Base-by-base conservation (phyloP, 2,329 filamentous ascomycete genomes). In the Colletotrichum eleusines region DNA sequence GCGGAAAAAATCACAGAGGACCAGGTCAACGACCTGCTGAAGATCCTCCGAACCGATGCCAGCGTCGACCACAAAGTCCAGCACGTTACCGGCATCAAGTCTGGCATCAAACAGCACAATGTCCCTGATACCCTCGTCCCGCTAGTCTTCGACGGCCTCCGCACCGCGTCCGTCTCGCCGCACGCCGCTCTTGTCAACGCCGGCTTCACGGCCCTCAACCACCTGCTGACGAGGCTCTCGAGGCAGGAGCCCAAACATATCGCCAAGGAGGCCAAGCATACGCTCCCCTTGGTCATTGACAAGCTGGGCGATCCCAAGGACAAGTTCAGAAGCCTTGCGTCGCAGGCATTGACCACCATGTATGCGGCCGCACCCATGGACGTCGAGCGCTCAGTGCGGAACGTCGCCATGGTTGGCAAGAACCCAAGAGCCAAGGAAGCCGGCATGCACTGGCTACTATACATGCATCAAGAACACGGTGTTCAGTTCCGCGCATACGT, bases 301-400 rank as follows among this genome's bases (percentile, higher is more conserved):
- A 93, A 94, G 80, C 87, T 98, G 70, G 94, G 94, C 70, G 95
- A 98, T 79, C 89, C 89, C 74, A 95, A 95, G 80, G 95, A 98
- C 78, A 95, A 94, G 80, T 89, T 94, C 75, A 90, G 95, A 76
- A 83, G 86, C 40, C 86, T 95, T 69, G 93, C 94, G 20, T 85
- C 90, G 54, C 92, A 94, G 78, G 89, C 92, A 23, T 88, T 98
- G 69, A 87, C 87, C 38, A 96, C 96, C 63, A 85, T 98, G 69
- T 96, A 93, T 83, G 86, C 85, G 16, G 88, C 90, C 63, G 88
- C 90, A 23, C 88, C 90, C 2, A 79, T 84, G 53, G 94, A 97
- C 70, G 92, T 95, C 50, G 95, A 98, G 84, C 88, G 91, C 71
- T 88, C 91, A 75, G 89, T 98, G 69, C 91, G 93, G 74, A 94